Conservation (phyloP, 1,284 basidiomycete species). For the Boletus nobilissimus region DNA sequence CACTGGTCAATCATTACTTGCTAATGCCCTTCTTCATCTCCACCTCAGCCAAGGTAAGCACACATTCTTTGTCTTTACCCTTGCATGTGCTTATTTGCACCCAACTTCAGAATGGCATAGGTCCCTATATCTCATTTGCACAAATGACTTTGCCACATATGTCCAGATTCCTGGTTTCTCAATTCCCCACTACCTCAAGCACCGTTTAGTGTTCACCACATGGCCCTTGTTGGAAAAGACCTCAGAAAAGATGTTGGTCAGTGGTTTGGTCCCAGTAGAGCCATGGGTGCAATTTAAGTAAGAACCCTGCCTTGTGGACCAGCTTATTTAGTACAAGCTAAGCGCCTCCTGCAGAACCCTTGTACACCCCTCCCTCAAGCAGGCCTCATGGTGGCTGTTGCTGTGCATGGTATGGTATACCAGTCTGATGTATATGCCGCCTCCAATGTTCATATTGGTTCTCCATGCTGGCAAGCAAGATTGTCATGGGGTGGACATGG, state of each 20-base stretch:
- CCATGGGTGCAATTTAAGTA: conserved; percentile 94
- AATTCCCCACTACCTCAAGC: conserved; percentile 90
- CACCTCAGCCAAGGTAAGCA: conserved; percentile 87
- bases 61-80: conserved; percentile 15
- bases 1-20: conserved; percentile 93
- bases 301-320: conserved; percentile 38
- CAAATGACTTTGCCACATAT: conserved; percentile 78
- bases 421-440: conserved; percentile 88
- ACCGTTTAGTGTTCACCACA: conserved; percentile 96
- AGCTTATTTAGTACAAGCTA: conserved; percentile 11
- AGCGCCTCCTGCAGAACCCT: conserved; percentile 64
- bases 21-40: conserved; percentile 85
- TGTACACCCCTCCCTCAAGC: conserved; percentile 83
- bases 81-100: conserved; percentile 24
- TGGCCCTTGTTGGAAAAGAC: conserved; percentile 94
- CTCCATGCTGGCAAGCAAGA: conserved; percentile 48
- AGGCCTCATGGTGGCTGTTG: conserved; percentile 84
- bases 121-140: conserved; percentile 68
- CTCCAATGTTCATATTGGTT: conserved; percentile 62
- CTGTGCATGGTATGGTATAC: conserved; percentile 86
- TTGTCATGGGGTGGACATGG: conserved; percentile 82
- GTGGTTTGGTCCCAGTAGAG: conserved; percentile 98
- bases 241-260: conserved; percentile 95
- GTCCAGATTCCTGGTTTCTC: conserved; percentile 94
- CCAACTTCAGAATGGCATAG: conserved; percentile 78